Evolutionary conservation across 495 filamentous ascomycete species (phyloP).

Genomic region (Xylaria scruposa): DNA sequence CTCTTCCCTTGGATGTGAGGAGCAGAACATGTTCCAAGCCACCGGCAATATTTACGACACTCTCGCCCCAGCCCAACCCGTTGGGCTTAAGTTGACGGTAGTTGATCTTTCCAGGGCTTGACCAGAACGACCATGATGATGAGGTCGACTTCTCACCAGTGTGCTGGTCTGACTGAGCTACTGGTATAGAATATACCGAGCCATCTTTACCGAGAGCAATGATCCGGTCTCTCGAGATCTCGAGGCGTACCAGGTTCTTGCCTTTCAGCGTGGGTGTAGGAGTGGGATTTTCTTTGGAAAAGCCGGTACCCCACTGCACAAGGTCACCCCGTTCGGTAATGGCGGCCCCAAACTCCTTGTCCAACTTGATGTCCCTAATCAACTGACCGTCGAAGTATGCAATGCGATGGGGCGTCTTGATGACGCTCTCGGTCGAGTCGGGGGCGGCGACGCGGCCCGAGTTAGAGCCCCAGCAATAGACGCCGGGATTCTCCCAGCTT

Average conservation of each 20-base stretch:
- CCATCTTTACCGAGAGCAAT: conserved; percentile 79
- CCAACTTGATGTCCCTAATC: conserved; percentile 86
- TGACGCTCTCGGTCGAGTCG: conserved; percentile 72
- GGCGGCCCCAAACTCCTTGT: conserved; percentile 82
- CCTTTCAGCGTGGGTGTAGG: conserved; percentile 79
- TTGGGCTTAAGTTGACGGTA: conserved; percentile 74
- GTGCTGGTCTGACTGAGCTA: conserved; percentile 72
- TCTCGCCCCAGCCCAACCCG: conserved; percentile 74
- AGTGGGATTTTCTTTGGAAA: conserved; percentile 53
- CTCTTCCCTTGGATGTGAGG: conserved; percentile 81
- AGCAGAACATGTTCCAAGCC: conserved; percentile 87
- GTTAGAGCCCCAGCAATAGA: conserved; percentile 95
- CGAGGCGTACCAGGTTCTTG: conserved; percentile 75
- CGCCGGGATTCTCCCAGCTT: conserved; percentile 87
- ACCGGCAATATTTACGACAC: conserved; percentile 71
- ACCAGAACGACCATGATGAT: conserved; percentile 80
- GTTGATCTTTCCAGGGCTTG: conserved; percentile 58
- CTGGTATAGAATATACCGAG: conserved; percentile 85
- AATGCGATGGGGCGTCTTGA: conserved; percentile 83
- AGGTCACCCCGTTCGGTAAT: conserved; percentile 88
- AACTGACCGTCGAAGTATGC: conserved; percentile 84
- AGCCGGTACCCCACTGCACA: conserved; percentile 88
- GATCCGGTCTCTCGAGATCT: conserved; percentile 80
- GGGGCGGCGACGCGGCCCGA: conserved; percentile 83
- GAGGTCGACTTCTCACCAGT: conserved; percentile 60